Evolutionary conservation across 805 yeast species (phyloP).

Genomic region (Candida ovalis): DNA sequence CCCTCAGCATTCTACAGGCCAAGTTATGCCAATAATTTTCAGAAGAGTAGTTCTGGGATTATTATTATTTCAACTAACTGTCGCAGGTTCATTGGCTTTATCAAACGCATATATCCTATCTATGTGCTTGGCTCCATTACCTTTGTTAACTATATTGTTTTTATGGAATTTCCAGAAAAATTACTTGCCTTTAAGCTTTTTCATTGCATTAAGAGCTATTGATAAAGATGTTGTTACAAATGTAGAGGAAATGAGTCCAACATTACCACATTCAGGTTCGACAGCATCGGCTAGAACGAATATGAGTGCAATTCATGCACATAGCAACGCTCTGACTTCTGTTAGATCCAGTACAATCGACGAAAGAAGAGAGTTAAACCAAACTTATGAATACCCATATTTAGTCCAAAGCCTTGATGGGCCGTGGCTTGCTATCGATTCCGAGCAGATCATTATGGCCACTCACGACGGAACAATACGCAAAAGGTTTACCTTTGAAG

Average conservation of each 20-base stretch:
- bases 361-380: conserved; percentile 69
- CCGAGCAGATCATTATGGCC: conserved; percentile 47
- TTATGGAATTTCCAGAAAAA: conserved; percentile 80
- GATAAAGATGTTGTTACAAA: conserved; percentile 7
- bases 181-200: conserved; percentile 75
- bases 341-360: conserved; percentile 56
- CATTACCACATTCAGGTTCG: conserved; percentile 1
- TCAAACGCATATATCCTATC: conserved; percentile 79
- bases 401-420: conserved; percentile 71
- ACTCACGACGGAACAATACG: conserved; percentile 34
- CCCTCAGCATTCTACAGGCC: conserved; percentile 95
- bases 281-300: background rate
- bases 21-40: conserved; percentile 90
- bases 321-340: conserved; percentile 6
- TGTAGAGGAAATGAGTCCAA: background rate
- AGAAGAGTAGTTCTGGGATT: conserved; percentile 80
- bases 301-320: background rate
- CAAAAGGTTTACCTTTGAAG: conserved; percentile 26
- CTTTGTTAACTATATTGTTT: conserved; percentile 59
- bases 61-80: conserved; percentile 80
- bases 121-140: conserved; percentile 68
- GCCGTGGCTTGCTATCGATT: conserved; percentile 75
- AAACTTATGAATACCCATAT: conserved; percentile 75
- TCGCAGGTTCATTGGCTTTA: conserved; percentile 81
- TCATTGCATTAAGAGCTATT: conserved; percentile 84